Conservation (phyloP, 768 basidiomycete genomes). For the Cystobasidium tubakii region DNA sequence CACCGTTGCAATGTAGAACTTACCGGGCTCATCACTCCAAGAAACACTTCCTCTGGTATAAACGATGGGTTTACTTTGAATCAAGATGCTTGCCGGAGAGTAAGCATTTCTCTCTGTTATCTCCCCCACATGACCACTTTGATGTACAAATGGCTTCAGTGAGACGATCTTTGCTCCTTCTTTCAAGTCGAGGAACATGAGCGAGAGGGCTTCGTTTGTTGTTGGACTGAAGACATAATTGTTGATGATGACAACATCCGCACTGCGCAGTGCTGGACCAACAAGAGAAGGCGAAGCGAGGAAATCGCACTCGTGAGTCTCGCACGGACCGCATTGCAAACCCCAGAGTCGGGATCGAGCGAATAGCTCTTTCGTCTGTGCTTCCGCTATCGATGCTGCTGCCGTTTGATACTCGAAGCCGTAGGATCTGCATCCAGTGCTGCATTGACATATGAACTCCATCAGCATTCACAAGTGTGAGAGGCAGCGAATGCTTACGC, state of each 20-base stretch:
- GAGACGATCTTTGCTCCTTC: conserved; percentile 86
- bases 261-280: conserved; percentile 64
- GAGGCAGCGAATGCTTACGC: conserved; percentile 59
- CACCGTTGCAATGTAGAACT: conserved; percentile 33
- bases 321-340: conserved; percentile 65
- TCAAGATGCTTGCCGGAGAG: conserved; percentile 30
- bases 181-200: conserved; percentile 88
- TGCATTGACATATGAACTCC: neutral
- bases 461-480: neutral
- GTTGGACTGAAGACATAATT: conserved; percentile 51
- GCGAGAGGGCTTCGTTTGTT: conserved; percentile 75
- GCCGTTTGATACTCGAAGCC: conserved; percentile 73
- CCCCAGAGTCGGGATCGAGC: conserved; percentile 89
- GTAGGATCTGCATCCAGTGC: conserved; percentile 65
- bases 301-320: conserved; percentile 82
- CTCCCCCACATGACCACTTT: neutral
- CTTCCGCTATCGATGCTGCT: conserved; percentile 71
- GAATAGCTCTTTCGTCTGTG: conserved; percentile 68
- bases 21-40: conserved; percentile 36
- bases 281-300: conserved; percentile 60
- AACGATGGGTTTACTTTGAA: conserved; percentile 10
- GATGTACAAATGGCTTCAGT: conserved; percentile 66
- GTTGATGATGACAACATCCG: conserved; percentile 79
- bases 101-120: conserved; percentile 37
- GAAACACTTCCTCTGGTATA: conserved; percentile 33